Evolutionary conservation across 2,329 filamentous ascomycete genomes (phyloP), one percentile per base, ranked within the genome.

Genomic region (Ascomycota sp.): DNA sequence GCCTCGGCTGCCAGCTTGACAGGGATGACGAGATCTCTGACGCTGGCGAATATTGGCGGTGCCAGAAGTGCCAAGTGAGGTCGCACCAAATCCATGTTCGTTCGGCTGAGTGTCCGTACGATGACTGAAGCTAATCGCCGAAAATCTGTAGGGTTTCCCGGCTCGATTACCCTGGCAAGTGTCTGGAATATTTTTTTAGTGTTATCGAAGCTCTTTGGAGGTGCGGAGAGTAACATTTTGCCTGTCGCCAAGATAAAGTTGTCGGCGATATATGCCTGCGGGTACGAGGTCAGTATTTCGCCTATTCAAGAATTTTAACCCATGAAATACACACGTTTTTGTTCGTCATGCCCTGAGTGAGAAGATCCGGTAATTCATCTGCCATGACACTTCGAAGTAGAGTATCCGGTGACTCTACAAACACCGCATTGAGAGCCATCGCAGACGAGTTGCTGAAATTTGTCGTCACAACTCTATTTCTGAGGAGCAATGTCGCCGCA

Each of bases 1-100:
- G 85, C 86, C 55, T 98, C 89, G 2, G 89, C 86, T 0, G 86
- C 77, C 20, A 98, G 64, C 55, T 98, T 98, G 46, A 98, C 76
- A 1, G 91, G 91, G 37, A 98, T 95, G 5, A 95, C 74, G 8
- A 73, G 63, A 50, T 98, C 89, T 34, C 91, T 73, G 20, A 98
- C 89, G 31, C 79, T 78, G 25, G 79, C 73, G 50, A 98, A 98
- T 27, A 95, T 67, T 2, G 83, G 73, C 2, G 76, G 75, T 2
- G 80, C 75, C n/a, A 98, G 65, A 3, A 82, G 55, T 8, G 72
- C 57, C 28, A 95, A 63, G 47, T 94, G 83, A 10, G 85, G 80
- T 20, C 80, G 72, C 23, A 86, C 69, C 43, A 89, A 59, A 30
- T 89, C 80, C 45, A 77, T 75, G 47, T 89, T 71, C 27, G 75